Conservation (phyloP, 805 yeast species). For the Lachancea nothofagi region DNA sequence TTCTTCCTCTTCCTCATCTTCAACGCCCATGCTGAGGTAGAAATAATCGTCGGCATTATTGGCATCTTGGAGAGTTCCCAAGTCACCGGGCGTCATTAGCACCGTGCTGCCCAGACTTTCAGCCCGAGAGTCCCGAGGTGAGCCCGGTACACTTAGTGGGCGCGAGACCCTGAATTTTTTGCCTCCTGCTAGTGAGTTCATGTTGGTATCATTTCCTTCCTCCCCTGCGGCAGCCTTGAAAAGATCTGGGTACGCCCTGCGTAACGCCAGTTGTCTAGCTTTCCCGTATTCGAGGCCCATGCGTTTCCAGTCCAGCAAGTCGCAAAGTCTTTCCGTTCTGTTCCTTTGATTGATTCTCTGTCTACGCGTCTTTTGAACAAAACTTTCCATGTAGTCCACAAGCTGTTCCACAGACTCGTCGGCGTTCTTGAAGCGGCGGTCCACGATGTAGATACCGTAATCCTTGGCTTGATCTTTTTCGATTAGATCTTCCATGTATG, state of each 20-base stretch:
- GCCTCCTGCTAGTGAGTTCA: constrained; percentile 32
- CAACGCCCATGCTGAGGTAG: constrained; percentile 36
- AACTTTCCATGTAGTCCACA: constrained; percentile 83
- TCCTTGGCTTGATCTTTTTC: constrained; percentile 76
- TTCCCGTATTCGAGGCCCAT: constrained; percentile 96
- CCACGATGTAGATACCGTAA: constrained; percentile 95
- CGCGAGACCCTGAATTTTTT: constrained; percentile 69
- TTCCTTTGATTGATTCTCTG: constrained; percentile 97
- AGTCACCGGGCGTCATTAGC: constrained; percentile 95
- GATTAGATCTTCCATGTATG: constrained; percentile 96
- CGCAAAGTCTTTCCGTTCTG: constrained; percentile 90
- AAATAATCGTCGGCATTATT: constrained; percentile 76
- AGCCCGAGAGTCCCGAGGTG: constrained; percentile 59
- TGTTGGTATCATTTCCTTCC: constrained; percentile 26
- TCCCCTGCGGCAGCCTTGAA: constrained; percentile 41
- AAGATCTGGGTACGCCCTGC: constrained; percentile 88
- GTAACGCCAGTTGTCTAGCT: constrained; percentile 86
- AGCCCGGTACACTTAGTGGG: constrained; percentile 95
- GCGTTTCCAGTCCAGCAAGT: constrained; percentile 92
- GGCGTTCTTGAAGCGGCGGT: constrained; percentile 84
- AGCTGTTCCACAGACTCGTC: constrained; percentile 92
- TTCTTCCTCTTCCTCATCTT: constrained; percentile 40
- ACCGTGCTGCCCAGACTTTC: constrained; percentile 37
- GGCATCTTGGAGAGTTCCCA: constrained; percentile 93
- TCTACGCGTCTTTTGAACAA: constrained; percentile 83